Base-by-base conservation (phyloP, 768 basidiomycete genomes). In the Russula earlei region DNA sequence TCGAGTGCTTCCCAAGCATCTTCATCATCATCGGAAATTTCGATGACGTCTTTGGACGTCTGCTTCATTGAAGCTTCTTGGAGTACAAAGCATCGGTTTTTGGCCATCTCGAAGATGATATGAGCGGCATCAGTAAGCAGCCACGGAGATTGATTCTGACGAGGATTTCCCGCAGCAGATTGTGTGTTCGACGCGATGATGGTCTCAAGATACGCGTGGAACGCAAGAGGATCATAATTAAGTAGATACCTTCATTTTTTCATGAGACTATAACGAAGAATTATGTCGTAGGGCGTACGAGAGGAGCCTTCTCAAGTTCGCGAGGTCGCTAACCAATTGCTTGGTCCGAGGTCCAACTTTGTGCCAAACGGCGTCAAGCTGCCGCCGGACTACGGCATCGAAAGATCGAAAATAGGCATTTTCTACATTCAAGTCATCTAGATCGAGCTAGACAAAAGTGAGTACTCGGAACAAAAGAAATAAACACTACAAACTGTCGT, bases 331-430 rank as follows among this genome's bases (percentile, higher is more conserved):
- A 9, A 97, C 91, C 11, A 98, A 80, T 58, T 93, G 90, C 63
- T 90, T 92, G 5, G 94, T 98, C 58, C 81, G 85, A 1, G 90
- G 84, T 0, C 92, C 92, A 25, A 95, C 94, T 70, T 92, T 91
- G 69, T 98, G 93, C 95, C 96, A 98, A 7, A 96, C 86, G 0
- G 92, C 78, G 68, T 96, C 91, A 8, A 98, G 79, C 64, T 94
- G 91, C 31, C 82, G 80, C 3, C 94, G 82, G 2, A 97, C 92
- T 48, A 95, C 77, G 19, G 79, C 72, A 65, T 97, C 94, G 65
- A 98, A 99, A 1, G 88, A 91, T 33, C 83, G 82, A 69, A 97
- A 98, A 64, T 97, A 93, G 0, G 93, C 91, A 63, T 87, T 93
- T 65, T 96, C 89, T 45, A 98, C 79, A 24, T 81, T 92, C 56